A percentile compares a stretch with the other conserved stretches of the same genome.
phyloP scores from a whole-genome alignment of 352 stramenopile species.

The Vaucheria bursata region DNA sequence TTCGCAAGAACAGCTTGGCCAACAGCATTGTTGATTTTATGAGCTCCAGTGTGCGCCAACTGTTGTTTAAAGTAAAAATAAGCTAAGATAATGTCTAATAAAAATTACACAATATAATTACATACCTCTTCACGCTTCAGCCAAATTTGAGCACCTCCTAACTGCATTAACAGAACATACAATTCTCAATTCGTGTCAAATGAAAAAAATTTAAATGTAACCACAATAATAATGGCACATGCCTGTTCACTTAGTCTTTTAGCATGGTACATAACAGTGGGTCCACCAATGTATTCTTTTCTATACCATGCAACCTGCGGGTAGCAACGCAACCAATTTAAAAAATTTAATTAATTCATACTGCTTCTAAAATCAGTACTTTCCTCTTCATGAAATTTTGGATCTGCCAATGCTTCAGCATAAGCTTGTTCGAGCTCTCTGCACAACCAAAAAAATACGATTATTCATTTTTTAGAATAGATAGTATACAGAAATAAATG shows the following conservation, averaged over 20 bases:
- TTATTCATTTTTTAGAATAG: too few species aligned
- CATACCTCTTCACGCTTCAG: slow-evolving; percentile 87
- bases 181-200: neutral
- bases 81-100: too few species aligned
- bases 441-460: too few species aligned
- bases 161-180: neutral
- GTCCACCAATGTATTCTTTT: slow-evolving; percentile 83
- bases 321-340: neutral
- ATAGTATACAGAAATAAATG: too few species aligned
- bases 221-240: slow-evolving; percentile 69
- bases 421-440: slow-evolving; percentile 88
- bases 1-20: slow-evolving; percentile 62
- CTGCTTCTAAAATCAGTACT: neutral
- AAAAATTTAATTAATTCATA: too few species aligned
- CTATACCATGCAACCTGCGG: slow-evolving; percentile 32
- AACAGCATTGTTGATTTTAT: slow-evolving; percentile 99
- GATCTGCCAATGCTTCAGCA: slow-evolving; percentile 82
- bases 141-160: slow-evolving; percentile 83
- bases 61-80: too few species aligned
- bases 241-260: slow-evolving; percentile 84
- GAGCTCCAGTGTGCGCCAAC: slow-evolving; percentile 90
- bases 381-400: slow-evolving; percentile 80
- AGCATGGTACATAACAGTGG: slow-evolving; percentile 91
- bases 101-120: neutral
- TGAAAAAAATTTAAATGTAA: neutral